Evolutionary conservation across 2,329 filamentous ascomycete species (phyloP), one percentile per base, ranked within the genome.

Genomic region (Xylariaceae sp.): DNA sequence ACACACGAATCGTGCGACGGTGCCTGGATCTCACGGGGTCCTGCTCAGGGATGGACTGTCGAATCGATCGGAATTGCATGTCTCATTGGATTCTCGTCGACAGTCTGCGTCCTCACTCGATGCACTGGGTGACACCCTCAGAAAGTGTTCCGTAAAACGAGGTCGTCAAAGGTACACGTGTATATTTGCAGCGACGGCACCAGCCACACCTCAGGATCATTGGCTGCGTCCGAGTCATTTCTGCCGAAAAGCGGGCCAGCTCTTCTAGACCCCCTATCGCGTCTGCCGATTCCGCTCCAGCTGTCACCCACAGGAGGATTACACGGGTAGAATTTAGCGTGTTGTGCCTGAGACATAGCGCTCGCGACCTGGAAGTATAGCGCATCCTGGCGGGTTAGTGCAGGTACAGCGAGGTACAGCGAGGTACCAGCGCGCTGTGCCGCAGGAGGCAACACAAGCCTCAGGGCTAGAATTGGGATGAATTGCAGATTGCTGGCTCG

Each of bases 211-310:
- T 10, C 45, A 39, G 48, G 9, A 47, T 47, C 30, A 62, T 62
- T 62, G 61, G 61, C 50, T 30, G 45, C 37, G 45, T 34, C 51
- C 18, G 53, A 56, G 51, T 55, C 56, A 57, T 45, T 23, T 47
- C 49, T 10, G n/a, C 42, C 23, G 47, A 50, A 50, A 13, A 50
- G 48, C 5, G 48, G 48, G 48, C 13, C 48, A 23, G 3, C 18
- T 3, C 42, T 45, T 45, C 42, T 45, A 45, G 42, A n/a, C 42
- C 37, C 37, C 42, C 42, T 45, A n/a, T 45, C n/a, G 13, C 13
- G 10, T 45, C 42, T n/a, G n/a, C 42, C 37, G 37, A 42, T 9
- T 42, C 37, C 37, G 9, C 37, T 10, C 37, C 9, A 42, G 9
- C 11, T 42, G 37, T 42, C 9, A 42, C 37, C 8, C 37, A 30